These are phyloP conservation scores for Boletus rufocinnamomeus DNA, from an alignment of 768 basidiomycete species.

Conservation along the genomic window DNA sequence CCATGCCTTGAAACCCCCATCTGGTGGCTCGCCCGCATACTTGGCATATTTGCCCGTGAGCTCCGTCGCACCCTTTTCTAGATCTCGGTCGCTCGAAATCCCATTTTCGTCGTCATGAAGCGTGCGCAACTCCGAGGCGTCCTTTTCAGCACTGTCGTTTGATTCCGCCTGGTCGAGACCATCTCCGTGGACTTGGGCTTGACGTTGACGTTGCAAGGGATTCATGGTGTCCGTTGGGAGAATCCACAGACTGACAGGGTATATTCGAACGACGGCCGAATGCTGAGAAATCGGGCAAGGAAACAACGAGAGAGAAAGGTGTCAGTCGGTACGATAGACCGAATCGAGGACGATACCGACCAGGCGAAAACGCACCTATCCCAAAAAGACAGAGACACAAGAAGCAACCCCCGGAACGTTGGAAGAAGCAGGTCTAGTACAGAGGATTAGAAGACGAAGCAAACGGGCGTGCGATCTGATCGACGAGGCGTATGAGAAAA, in stretches of 20 bases:
- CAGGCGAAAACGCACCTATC: background rate
- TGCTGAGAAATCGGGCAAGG: background rate
- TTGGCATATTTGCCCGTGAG: slow-evolving; percentile 18
- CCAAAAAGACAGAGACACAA: background rate
- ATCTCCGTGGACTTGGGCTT: background rate
- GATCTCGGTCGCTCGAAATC: background rate
- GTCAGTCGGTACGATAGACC: background rate
- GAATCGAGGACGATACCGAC: background rate
- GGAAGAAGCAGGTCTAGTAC: background rate
- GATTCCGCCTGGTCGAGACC: background rate
- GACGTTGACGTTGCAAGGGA: background rate
- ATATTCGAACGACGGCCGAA: background rate
- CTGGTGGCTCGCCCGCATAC: slow-evolving; percentile 28
- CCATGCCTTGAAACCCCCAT: slow-evolving; percentile 36
- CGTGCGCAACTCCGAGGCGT: slow-evolving; percentile 9
- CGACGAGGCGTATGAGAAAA: slow-evolving; percentile 1
- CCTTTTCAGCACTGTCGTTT: background rate
- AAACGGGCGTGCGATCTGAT: background rate
- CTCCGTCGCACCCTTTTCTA: slow-evolving; percentile 8
- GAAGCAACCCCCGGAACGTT: background rate
- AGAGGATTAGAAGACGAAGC: background rate
- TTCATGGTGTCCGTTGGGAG: background rate
- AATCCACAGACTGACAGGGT: no score
- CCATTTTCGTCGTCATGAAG: slow-evolving; percentile 11
- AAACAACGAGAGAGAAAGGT: background rate